Base-by-base conservation (phyloP, 2,329 filamentous ascomycete species). In the Stylonectria norvegica region DNA sequence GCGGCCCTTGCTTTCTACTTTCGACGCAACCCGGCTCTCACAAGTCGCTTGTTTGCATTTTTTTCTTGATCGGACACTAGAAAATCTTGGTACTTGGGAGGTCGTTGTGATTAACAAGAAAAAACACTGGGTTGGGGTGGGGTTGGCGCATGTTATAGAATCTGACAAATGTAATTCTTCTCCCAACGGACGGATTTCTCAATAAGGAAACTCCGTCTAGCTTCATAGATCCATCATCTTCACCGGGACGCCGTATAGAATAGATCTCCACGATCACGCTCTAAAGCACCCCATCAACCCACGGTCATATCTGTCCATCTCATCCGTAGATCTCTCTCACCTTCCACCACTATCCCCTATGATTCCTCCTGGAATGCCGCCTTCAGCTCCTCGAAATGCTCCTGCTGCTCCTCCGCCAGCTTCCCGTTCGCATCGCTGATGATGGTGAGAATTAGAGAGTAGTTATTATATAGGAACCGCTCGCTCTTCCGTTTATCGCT, bases 391-490 rank as follows among this genome's bases (percentile, higher is more conserved):
- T 86, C 83, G 61, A 93, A 90, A 65, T 89, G 79, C 52, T 72
- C 73, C 65, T 83, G 83, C 62, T 91, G 82, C 57, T 95, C 89
- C 17, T 71, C 68, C 1, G 85, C 79, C 57, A 91, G 62, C 62
- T 86, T 87, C 4, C 88, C 88, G 9, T 76, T 73, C 4, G 80
- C 76, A 55, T 91, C 85, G 57, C 85, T 81, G 49, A 98, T 86
- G 47, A 98, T 96, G 9, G 93, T 96, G 56, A 89, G 73, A n/a
- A 98, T 79, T 49, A 98, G 72, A 38, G 88, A 94, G 65, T 95
- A 97, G 63, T 98, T 98, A 62, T 97, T 98, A 60, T 86, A 93
- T 56, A 98, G 65, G 60, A 97, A 97, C 31, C 93, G 75, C 52
- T 91, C 85, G 51, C 85, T 76, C 68, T 94, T 94, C 59, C 88